Percentiles rank a stretch among this genome's conserved stretches.
phyloP scores from a whole-genome alignment of 2,329 filamentous ascomycete species.

The Furcasterigmium furcatum region DNA sequence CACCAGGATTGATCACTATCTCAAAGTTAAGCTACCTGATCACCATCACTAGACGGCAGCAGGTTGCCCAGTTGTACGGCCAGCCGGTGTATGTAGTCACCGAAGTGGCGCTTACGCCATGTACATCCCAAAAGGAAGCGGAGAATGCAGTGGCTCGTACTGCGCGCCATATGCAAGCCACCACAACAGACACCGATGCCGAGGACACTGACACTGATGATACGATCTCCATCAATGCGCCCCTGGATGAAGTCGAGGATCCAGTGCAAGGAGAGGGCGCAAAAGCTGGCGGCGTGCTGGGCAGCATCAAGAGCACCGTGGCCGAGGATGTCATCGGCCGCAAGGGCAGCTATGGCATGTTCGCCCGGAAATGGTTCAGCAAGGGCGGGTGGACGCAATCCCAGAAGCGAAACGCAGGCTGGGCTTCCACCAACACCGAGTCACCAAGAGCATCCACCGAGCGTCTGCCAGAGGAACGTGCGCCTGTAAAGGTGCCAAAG shows the following conservation, averaged over 20 bases:
- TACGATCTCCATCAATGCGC: constrained; percentile 29
- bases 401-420: constrained; percentile 65
- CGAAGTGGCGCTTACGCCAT: constrained; percentile 86
- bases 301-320: constrained; percentile 56
- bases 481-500: constrained; percentile 27
- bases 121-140: constrained; percentile 73
- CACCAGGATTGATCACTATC: constrained; percentile 77
- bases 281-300: constrained; percentile 15
- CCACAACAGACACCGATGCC: constrained; percentile 33
- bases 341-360: constrained; percentile 81
- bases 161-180: constrained; percentile 33
- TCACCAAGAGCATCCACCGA: constrained; percentile 7
- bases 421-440: constrained; percentile 43
- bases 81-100: constrained; percentile 83
- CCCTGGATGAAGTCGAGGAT: constrained; percentile 42
- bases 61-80: constrained; percentile 83
- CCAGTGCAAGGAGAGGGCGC: constrained; percentile 27
- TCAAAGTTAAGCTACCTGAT: constrained; percentile 81
- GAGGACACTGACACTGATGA: constrained; percentile 46
- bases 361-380: constrained; percentile 90
- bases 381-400: constrained; percentile 76
- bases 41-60: constrained; percentile 79
- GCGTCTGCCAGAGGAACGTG: constrained; percentile 10
- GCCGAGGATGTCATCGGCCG: constrained; percentile 85
- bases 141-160: constrained; percentile 67